phyloP scores from a whole-genome alignment of 1,284 basidiomycete genomes.

The Apiotrichum laibachii region DNA sequence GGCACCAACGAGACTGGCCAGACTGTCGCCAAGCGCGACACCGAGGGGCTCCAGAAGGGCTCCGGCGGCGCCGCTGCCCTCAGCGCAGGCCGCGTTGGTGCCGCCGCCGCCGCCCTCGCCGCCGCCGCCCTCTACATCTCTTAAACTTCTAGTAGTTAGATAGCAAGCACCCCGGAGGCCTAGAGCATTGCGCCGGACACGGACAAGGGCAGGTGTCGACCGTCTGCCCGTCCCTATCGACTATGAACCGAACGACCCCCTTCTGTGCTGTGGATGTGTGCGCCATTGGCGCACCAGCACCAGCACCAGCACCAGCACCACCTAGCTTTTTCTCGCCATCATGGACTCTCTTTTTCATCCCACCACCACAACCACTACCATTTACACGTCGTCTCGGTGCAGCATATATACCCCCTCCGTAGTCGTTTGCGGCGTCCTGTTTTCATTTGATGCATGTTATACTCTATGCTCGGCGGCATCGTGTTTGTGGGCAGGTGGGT shows the following conservation, averaged over 20 bases:
- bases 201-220: constrained; percentile 1
- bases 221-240: not conserved
- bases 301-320: too few species aligned
- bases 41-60: not conserved
- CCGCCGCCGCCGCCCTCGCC: constrained; percentile 3
- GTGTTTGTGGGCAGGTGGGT: too few species aligned
- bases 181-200: constrained; percentile 3
- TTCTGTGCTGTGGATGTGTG: too few species aligned
- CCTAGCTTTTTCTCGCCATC: not conserved
- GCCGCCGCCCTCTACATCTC: constrained; percentile 3
- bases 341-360: not conserved
- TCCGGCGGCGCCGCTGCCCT: not conserved
- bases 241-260: constrained; percentile 3
- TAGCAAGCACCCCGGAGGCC: not conserved
- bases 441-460: constrained; percentile 10
- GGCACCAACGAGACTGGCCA: constrained; percentile 46
- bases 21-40: constrained; percentile 6
- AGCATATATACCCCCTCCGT: constrained; percentile 1
- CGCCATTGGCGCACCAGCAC: too few species aligned
- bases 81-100: not conserved
- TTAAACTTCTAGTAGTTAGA: not conserved
- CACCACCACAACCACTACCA: not conserved
- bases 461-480: not conserved
- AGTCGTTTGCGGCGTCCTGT: constrained; percentile 4
- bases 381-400: not conserved